A percentile compares a stretch with the other conserved stretches of the same genome.
These are phyloP conservation scores for Dendryphion nanum DNA, from an alignment of 2,329 filamentous ascomycete genomes.

Conservation along the genomic window DNA sequence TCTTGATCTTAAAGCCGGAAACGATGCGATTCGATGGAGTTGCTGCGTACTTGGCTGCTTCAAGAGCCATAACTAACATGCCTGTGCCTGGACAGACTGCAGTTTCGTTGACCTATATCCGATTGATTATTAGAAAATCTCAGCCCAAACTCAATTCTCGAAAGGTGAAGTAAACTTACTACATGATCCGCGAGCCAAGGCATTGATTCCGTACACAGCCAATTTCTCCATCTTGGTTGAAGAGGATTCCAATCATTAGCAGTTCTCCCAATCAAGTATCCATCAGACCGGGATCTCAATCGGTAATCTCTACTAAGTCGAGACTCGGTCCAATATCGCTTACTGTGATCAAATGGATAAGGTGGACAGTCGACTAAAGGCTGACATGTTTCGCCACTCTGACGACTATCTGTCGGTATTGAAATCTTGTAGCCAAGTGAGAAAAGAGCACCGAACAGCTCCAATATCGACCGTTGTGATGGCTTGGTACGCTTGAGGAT, in stretches of 20 bases:
- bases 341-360: conserved; percentile 36
- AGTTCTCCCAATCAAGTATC: background rate
- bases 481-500: background rate
- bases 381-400: too few species aligned
- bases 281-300: conserved; percentile 7
- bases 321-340: conserved; percentile 25
- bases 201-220: too few species aligned
- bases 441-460: background rate
- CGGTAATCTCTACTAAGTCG: conserved; percentile 16
- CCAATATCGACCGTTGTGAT: background rate
- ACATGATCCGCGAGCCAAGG: background rate
- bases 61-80: conserved; percentile 2
- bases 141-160: background rate
- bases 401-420: background rate
- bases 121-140: background rate
- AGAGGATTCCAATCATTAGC: conserved; percentile 4
- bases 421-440: background rate
- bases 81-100: conserved; percentile 1
- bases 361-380: conserved; percentile 20
- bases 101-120: background rate
- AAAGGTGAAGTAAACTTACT: background rate
- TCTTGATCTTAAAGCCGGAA: background rate
- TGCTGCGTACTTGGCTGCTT: conserved; percentile 1
- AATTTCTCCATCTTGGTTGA: conserved; percentile 41
- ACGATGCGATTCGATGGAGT: background rate